Evolutionary conservation across 2,329 filamentous ascomycete species (phyloP).

Genomic region (Orbilia brochopaga): DNA sequence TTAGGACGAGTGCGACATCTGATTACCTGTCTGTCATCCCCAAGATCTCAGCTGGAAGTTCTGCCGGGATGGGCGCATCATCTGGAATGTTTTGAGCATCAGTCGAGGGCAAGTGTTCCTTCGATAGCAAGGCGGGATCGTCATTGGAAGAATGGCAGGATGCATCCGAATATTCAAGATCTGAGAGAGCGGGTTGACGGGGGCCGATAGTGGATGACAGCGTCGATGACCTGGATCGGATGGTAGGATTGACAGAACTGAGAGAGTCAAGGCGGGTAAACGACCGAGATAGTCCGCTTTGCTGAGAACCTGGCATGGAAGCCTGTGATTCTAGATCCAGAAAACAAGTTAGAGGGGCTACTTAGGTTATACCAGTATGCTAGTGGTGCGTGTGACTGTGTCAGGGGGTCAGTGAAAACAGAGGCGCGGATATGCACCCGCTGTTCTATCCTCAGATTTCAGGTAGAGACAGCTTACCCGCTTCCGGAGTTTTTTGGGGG

Average conservation of each 20-base stretch:
- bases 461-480: conserved; percentile 21
- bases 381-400: not conserved
- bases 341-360: conserved; percentile 36
- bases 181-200: conserved; percentile 37
- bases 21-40: conserved; percentile 83
- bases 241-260: not conserved
- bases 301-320: conserved; percentile 55
- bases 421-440: not conserved
- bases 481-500: conserved; percentile 12
- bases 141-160: conserved; percentile 36
- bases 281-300: conserved; percentile 59
- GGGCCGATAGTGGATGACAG: conserved; percentile 51
- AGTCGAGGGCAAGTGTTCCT: conserved; percentile 1
- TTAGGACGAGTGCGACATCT: conserved; percentile 9
- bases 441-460: not conserved
- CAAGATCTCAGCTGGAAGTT: conserved; percentile 90
- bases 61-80: conserved; percentile 67
- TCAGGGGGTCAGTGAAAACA: not conserved
- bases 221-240: conserved; percentile 41
- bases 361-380: not conserved
- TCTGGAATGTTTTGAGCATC: conserved; percentile 32
- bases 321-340: conserved; percentile 53
- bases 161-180: conserved; percentile 25
- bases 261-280: conserved; percentile 62
- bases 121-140: too few relatives aligned